Conservation (phyloP, 306 rosid species). For the Rosa chinensis region DNA sequence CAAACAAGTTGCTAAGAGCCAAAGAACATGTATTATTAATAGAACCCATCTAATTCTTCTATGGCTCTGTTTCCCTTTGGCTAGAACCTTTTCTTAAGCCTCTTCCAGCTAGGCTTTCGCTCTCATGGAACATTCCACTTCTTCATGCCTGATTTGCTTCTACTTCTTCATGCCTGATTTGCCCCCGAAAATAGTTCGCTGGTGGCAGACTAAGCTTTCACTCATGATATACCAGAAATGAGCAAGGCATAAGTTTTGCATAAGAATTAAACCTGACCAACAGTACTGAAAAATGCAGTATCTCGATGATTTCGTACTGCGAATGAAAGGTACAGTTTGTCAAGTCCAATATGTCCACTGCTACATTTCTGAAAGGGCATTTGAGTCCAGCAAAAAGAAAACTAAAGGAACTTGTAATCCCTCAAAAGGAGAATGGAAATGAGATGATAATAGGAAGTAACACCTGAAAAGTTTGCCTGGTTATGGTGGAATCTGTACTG, state of each 20-base stretch:
- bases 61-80: slow-evolving; percentile 41
- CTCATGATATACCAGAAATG: neutral
- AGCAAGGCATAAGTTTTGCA: neutral
- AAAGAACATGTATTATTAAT: slow-evolving; percentile 32
- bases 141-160: slow-evolving; percentile 42
- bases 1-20: slow-evolving; percentile 46
- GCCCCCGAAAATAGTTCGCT: slow-evolving; percentile 23
- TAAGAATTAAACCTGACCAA: neutral
- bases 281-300: neutral
- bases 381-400: neutral
- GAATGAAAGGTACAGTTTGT: neutral
- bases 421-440: neutral
- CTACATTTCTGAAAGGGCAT: neutral
- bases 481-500: neutral
- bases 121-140: slow-evolving; percentile 43
- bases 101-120: slow-evolving; percentile 47
- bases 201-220: neutral
- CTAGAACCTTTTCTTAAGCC: slow-evolving; percentile 36
- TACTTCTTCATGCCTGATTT: slow-evolving; percentile 35
- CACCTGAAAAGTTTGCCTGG: neutral
- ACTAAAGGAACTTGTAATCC: neutral
- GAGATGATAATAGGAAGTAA: too few species aligned
- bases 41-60: slow-evolving; percentile 26
- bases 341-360: neutral
- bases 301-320: neutral